Percentiles rank a stretch among this genome's conserved stretches.
Conservation (phyloP, 306 rosid species). For the Abrus pulchellus region DNA sequence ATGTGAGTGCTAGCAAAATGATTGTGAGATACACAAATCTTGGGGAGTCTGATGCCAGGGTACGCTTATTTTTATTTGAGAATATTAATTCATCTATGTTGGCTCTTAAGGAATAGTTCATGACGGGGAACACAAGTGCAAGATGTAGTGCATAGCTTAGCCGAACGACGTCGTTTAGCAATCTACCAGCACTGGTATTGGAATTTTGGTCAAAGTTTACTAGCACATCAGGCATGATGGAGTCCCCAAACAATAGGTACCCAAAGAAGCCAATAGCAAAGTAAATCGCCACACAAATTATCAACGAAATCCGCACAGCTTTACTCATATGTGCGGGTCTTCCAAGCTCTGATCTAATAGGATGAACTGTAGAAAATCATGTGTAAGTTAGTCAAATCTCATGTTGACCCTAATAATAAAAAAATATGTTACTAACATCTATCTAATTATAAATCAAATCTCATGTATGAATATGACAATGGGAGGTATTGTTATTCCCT, state of each 20-base stretch:
- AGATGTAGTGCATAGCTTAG: constrained; percentile 70
- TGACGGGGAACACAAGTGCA: constrained; percentile 67
- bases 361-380: constrained; percentile 65
- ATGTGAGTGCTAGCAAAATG: constrained; percentile 48
- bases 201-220: constrained; percentile 68
- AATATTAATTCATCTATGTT: constrained; percentile 67
- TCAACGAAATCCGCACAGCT: constrained; percentile 53
- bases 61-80: constrained; percentile 46
- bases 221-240: constrained; percentile 60
- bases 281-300: constrained; percentile 57
- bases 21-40: constrained; percentile 62
- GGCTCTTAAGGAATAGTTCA: constrained; percentile 60
- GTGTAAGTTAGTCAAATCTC: not conserved
- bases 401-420: too few species aligned
- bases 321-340: constrained; percentile 55
- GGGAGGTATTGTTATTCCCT: too few species aligned
- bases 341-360: constrained; percentile 70
- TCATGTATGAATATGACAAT: too few species aligned
- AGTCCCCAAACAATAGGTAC: constrained; percentile 68
- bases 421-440: too few species aligned
- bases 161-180: constrained; percentile 59
- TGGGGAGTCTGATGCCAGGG: constrained; percentile 51
- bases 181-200: constrained; percentile 36
- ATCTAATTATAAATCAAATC: too few species aligned
- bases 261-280: constrained; percentile 70